Evolutionary conservation across 257 asterid species (phyloP), one percentile per base, ranked within the genome.

Genomic region (Eustoma russellianum): DNA sequence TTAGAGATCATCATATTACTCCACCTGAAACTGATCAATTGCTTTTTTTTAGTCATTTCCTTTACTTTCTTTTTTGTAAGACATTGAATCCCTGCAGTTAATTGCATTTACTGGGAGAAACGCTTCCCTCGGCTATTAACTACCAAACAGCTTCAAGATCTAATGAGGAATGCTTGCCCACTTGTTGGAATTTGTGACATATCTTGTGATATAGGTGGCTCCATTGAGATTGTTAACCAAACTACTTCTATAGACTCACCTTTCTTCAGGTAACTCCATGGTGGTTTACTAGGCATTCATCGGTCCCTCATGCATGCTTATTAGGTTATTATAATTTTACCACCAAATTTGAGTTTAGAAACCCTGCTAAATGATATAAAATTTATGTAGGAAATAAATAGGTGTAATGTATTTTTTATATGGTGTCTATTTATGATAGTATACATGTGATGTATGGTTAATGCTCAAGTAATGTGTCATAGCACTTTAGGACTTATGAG

Each of bases 51-150:
- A 16, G 35, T 47, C 19, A n/a, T 18, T 14, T 47, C 9, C 5
- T 51, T 14, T 10, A 14, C 16, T n/a, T 13, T 40, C 9, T 9
- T 5, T 9, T 49, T 50, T 14, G 41, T 50, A 41, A 50, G 52
- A 9, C 48, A 49, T 41, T 57, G 53, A 19, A 49, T 28, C 46
- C 47, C 35, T 71, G 71, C 84, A 92, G 98, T 88, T 46, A 92
- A 92, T 67, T 92, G 97, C 57, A 92, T 92, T 97, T 92, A 88
- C 55, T 92, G 98, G 98, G 98, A 87, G 76, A 77, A 67, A 72
- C 70, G 97, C 68, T 92, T 70, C 77, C 97, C 98, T 58, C 82
- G 83, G 58, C 65, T 92, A 63, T 61, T 92, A 75, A 80, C 88
- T 28, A 76, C 70, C 56, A 41, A 53, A 41, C 95, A 88, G 72